Base-by-base conservation (phyloP, 2,329 filamentous ascomycete genomes). In the Mycosphaerella sp. region DNA sequence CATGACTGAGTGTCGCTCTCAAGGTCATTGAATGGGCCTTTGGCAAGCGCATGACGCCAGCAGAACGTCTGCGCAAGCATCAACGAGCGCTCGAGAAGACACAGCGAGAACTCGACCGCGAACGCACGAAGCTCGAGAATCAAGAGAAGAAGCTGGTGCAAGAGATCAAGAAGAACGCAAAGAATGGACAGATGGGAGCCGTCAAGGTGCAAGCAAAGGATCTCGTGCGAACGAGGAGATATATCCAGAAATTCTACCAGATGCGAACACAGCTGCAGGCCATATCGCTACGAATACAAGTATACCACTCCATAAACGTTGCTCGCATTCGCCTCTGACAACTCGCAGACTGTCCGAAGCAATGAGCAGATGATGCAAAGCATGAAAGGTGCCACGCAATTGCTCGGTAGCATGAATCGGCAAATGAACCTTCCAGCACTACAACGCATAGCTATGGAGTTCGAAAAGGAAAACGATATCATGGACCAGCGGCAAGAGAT, bases 361-460 rank as follows among this genome's bases (percentile, higher is more conserved):
- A 98, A 98, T 72, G 93, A 98, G 72, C 92, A 97, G 73, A 98
- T 98, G 93, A 96, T 96, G 91, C 89, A 95, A 73, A 93, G 91
- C 7, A 97, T 98, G 93, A 98, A 96, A 73, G 93, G 93, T 34
- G 93, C 93, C 4, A 97, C 93, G 1, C 84, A 86, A 73, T 85
- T 95, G 2, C 78, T 98, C 6, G 90, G 91, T 51, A 95, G 87
- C 75, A 98, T 98, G 93, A 98, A 98, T 73, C 82, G 87, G 61
- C 89, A 89, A 60, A 97, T 97, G 91, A 97, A 98, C 69, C 82
- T 98, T 2, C 93, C 93, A 0, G 90, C 90, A 14, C 78, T 98
- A 34, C 92, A 97, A 71, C 84, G 92, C 54, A 98, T 98, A 69
- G 92, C 93, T 17, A 95, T 96, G 91, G 93, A 98, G 68, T 98